phyloP scores from a whole-genome alignment of 2,329 filamentous ascomycete genomes.

The Rutstroemia sp. region DNA sequence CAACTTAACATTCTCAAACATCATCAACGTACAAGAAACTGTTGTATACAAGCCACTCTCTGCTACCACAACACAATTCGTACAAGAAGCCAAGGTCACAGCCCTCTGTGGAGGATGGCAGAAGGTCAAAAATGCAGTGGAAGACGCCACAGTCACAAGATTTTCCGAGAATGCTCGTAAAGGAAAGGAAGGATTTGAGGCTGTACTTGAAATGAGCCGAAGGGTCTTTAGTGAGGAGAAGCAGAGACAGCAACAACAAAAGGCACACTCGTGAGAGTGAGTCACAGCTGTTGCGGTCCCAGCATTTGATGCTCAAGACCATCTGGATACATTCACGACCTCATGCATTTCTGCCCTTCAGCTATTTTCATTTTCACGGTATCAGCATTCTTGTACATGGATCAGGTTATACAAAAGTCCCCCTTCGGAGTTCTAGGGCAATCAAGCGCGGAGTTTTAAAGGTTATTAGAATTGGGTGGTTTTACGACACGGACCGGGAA shows the following conservation, averaged over 20 bases:
- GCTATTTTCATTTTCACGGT: conserved; percentile 1
- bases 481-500: not conserved
- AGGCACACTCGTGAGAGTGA: not conserved
- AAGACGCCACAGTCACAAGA: conserved; percentile 79
- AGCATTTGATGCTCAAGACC: not conserved
- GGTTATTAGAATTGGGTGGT: not conserved
- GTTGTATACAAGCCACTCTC: conserved; percentile 68
- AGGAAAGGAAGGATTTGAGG: conserved; percentile 91
- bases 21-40: conserved; percentile 88
- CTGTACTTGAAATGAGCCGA: conserved; percentile 86
- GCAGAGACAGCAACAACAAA: conserved; percentile 41
- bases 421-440: conserved; percentile 8
- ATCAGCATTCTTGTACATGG: not conserved
- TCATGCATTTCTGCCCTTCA: not conserved
- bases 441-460: not conserved
- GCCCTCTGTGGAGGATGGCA: conserved; percentile 96
- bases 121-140: conserved; percentile 91
- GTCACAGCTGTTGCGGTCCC: not conserved
- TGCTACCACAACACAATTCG: conserved; percentile 64
- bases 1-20: conserved; percentile 88
- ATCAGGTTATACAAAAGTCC: conserved; percentile 8
- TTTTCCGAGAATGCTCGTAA: conserved; percentile 89
- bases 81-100: conserved; percentile 86
- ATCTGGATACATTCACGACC: not conserved
- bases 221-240: conserved; percentile 87